Base-by-base conservation (phyloP, 768 basidiomycete genomes). In the Rhodotorula diobovata region DNA sequence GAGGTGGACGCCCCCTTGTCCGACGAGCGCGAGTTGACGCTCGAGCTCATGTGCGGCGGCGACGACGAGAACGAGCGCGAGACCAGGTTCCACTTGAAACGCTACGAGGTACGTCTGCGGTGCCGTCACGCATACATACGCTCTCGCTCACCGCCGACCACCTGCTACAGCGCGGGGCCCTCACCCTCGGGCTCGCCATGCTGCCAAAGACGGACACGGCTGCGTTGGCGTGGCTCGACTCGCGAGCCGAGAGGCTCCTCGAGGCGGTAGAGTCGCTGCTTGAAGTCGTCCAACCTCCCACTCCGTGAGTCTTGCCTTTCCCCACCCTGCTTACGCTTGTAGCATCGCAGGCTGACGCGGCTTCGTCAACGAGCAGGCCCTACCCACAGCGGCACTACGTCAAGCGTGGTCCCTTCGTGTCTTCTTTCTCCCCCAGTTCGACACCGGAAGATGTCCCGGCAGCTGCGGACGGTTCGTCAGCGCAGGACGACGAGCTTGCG, bases 191-290 rank as follows among this genome's bases (percentile, higher is more conserved):
- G 0, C 63, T 69, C 32, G 62, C 50, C 21, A 20, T 51, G 2
- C 16, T 51, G 8, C 67, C 67, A 1, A 20, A 46, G 7, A 41
- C 62, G 57, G 48, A 59, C 58, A 4, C 32, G 0, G 48, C 45
- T 8, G n/a, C 39, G 0, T 2, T 43, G 0, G 48, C 56, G 3
- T 60, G 62, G 68, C 56, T 69, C 41, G 62, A 63, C n/a, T 46
- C 32, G 2, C 39, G 53, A 6, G 63, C 68, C 28, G 48, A 59
- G 28, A 62, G 68, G 10, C 51, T 69, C 5, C 68, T 69, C 34
- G 68, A 69, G 18, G 68, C 62, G 11, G 68, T 69, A 32, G 68
- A 69, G 51, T 53, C 57, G 15, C 28, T 69, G 28, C 48, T 58
- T 16, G 68, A 69, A 41, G 41, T 61, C 16, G 39, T 64, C 2